These are phyloP conservation scores for Hemisphaericaspora xylofermentans DNA, from an alignment of 1,139 yeast genomes.

Conservation along the genomic window DNA sequence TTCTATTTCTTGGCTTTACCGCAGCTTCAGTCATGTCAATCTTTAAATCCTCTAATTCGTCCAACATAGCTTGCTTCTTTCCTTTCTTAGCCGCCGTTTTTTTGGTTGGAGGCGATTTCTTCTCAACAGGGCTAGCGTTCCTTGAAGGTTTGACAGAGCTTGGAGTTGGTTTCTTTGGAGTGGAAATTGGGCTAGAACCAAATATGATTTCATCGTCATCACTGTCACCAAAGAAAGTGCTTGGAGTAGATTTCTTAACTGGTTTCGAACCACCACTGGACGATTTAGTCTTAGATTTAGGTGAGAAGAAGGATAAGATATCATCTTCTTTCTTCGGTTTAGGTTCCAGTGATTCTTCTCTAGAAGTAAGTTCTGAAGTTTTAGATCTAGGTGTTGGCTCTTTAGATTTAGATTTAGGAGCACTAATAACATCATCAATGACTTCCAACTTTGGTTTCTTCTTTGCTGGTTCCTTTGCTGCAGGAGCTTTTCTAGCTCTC, in stretches of 20 bases:
- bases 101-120: not conserved
- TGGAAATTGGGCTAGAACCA: conserved; percentile 5
- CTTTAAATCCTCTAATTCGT: conserved; percentile 18
- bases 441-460: conserved; percentile 16
- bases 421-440: conserved; percentile 1
- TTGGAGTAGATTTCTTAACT: conserved; percentile 4
- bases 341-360: conserved; percentile 7
- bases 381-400: conserved; percentile 4
- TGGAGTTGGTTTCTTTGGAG: conserved; percentile 2
- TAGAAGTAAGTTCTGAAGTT: conserved; percentile 15
- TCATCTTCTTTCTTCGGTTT: conserved; percentile 9
- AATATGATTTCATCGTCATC: conserved; percentile 15
- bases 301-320: conserved; percentile 15
- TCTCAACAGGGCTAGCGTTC: not conserved
- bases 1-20: conserved; percentile 5
- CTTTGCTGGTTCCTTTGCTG: conserved; percentile 14
- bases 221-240: conserved; percentile 13
- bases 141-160: conserved; percentile 1
- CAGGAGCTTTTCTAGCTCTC: conserved; percentile 20
- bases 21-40: conserved; percentile 7
- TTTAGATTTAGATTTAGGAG: conserved; percentile 8
- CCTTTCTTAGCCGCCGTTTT: conserved; percentile 3
- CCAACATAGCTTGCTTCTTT: conserved; percentile 11
- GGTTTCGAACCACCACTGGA: not conserved
- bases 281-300: conserved; percentile 7